Evolutionary conservation across 306 rosid species (phyloP).

Genomic region (Cicer chorassanicum): DNA sequence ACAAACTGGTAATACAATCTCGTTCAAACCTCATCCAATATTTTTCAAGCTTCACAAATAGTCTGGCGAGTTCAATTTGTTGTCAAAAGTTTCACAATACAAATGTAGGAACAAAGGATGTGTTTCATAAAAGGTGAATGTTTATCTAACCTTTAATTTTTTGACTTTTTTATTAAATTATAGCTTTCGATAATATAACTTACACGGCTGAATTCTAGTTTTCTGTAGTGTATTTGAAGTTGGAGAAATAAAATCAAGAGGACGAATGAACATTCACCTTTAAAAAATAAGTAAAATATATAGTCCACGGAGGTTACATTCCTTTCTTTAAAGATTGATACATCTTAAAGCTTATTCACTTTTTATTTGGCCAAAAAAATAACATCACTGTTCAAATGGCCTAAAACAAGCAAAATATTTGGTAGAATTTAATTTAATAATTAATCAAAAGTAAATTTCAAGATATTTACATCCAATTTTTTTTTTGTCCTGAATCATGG

Average conservation of each 20-base stretch:
- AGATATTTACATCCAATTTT: neutral
- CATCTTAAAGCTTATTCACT: conserved; percentile 13
- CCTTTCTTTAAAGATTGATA: conserved; percentile 15
- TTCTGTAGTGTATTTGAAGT: no score
- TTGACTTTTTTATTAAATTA: no score
- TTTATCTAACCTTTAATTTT: no score
- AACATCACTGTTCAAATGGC: neutral
- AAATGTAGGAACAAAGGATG: neutral
- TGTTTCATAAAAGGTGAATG: neutral
- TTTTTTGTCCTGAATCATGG: neutral
- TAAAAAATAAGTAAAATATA: neutral
- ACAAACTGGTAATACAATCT: no score
- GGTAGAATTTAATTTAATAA: conserved; percentile 30
- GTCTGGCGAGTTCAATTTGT: neutral
- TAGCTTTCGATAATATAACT: no score
- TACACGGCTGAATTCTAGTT: no score
- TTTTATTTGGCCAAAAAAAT: neutral
- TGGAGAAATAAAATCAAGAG: no score
- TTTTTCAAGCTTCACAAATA: neutral
- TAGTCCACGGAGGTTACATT: neutral
- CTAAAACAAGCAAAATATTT: conserved; percentile 42
- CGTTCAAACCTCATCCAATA: neutral
- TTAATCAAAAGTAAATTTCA: conserved; percentile 19
- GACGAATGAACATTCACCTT: no score
- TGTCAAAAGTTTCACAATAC: neutral